Conservation (phyloP, 192 early-diverging fungal species). For the Backusella tarrabulga region DNA sequence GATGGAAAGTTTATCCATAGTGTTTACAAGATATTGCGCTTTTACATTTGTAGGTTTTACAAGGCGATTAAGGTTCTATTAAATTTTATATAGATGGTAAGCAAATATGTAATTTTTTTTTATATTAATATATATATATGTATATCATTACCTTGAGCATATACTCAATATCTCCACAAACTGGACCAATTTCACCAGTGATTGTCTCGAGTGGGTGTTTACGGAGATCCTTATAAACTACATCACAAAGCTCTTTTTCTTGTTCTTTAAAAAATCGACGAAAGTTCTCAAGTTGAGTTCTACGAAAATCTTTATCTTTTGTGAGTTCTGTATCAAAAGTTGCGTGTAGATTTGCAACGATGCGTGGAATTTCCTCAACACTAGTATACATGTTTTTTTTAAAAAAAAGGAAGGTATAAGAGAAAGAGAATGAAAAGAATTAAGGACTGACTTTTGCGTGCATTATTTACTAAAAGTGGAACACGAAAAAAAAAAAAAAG, state of each 20-base stretch:
- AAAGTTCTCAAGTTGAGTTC: neutral
- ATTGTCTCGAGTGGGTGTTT: neutral
- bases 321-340: constrained; percentile 1
- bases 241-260: neutral
- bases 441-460: neutral
- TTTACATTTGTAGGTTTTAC: constrained; percentile 32
- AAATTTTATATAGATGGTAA: constrained; percentile 1
- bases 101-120: constrained; percentile 6
- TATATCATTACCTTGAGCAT: neutral
- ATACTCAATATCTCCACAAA: constrained; percentile 11
- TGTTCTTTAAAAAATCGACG: constrained; percentile 1
- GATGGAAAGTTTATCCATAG: constrained; percentile 44
- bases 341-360: neutral
- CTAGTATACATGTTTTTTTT: neutral
- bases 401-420: neutral
- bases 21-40: constrained; percentile 38
- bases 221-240: constrained; percentile 10
- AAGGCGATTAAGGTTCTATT: constrained; percentile 52
- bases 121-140: too few species aligned
- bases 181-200: constrained; percentile 2
- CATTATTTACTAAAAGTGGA: neutral
- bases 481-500: neutral
- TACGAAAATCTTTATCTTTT: neutral
- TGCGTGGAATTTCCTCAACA: neutral
- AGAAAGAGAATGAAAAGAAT: neutral